Conservation (phyloP, 257 asterid species). For the Thymus quinquecostatus region DNA sequence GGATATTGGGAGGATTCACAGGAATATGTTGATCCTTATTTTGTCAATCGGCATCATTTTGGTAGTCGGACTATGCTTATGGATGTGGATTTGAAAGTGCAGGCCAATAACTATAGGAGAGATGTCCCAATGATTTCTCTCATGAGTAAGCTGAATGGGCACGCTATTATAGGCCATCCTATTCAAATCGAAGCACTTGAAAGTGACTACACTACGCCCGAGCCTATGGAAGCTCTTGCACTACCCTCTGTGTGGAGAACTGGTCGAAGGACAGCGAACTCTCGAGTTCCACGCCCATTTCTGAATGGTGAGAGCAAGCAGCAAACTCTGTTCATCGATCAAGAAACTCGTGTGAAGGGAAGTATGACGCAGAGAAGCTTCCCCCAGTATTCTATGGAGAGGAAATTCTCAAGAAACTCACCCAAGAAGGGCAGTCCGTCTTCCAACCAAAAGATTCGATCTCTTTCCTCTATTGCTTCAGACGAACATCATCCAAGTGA, state of each 20-base stretch:
- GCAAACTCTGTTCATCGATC: conserved; percentile 34
- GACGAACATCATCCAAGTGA: conserved; percentile 49
- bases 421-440: conserved; percentile 54
- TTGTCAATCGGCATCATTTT: conserved; percentile 42
- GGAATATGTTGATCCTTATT: conserved; percentile 49
- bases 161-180: conserved; percentile 90
- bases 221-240: conserved; percentile 50
- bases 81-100: conserved; percentile 83
- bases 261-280: conserved; percentile 89
- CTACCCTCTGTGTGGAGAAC: conserved; percentile 89
- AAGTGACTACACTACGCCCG: conserved; percentile 54
- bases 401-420: conserved; percentile 51
- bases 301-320: conserved; percentile 41
- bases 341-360: conserved; percentile 38
- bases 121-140: conserved; percentile 85
- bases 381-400: conserved; percentile 37
- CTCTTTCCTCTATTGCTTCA: conserved; percentile 73
- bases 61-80: conserved; percentile 61
- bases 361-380: conserved; percentile 34
- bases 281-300: conserved; percentile 81
- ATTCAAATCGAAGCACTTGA: conserved; percentile 80
- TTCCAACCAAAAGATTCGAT: conserved; percentile 69
- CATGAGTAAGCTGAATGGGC: conserved; percentile 84
- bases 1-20: conserved; percentile 66
- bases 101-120: conserved; percentile 70